Evolutionary conservation across 495 filamentous ascomycete species (phyloP), one percentile per base, ranked within the genome.

Genomic region (Talaromyces borbonicus): DNA sequence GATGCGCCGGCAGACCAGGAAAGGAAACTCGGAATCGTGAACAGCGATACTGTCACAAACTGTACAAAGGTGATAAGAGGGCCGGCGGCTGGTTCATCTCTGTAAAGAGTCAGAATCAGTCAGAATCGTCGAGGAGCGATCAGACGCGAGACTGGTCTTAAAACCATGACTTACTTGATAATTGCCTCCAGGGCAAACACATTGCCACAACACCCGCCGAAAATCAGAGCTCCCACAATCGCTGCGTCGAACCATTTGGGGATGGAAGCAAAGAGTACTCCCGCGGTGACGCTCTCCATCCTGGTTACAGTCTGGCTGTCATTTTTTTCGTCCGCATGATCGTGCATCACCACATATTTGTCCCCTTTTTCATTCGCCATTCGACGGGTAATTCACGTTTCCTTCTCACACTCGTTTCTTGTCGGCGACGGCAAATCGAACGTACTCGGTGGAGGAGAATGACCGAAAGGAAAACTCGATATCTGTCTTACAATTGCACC

Each of bases 201-300:
- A 72, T 97, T 99, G 24, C 89, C 88, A 71, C 92, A 99, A 59
- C 92, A 99, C 27, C 92, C 92, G 30, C 93, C 92, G 59, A 98
- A 95, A 38, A 98, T 98, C 46, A 96, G 71, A 18, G 72, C 78
- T n/a, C 87, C 68, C 71, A 94, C 92, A 50, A 81, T 71, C 23
- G 75, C 65, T 33, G 82, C 69, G 46, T 75, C 76, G 6, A 85
- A 65, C 81, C 81, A 83, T 54, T 74, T 74, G 16, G 83, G 80
- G 43, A 88, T 68, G 12, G 76, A 75, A 11, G 66, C 53, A 46
- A 75, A 69, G 0, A 65, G 63, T 4, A 66, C 58, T 0, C 66
- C 70, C 16, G 60, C 49, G 19, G 52, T 90, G 84, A 58, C 77
- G 81, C 35, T 30, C 23, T 36, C 24, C 43, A 15, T 20, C 11